phyloP scores from a whole-genome alignment of 2,329 filamentous ascomycete species.

The Colletotrichum sp. region DNA sequence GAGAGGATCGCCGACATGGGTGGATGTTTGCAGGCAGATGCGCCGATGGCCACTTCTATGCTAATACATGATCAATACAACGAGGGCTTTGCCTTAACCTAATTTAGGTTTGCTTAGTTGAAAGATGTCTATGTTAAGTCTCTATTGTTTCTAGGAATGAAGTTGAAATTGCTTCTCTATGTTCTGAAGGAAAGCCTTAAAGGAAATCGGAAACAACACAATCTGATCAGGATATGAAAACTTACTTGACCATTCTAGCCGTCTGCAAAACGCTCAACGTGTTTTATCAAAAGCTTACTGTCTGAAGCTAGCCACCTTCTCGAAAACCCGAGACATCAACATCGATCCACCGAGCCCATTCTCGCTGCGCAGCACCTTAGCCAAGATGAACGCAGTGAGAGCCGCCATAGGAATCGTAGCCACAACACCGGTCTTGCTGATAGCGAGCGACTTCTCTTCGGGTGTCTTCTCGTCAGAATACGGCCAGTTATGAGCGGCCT shows the following conservation, averaged over 20 bases:
- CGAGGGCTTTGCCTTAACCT: not conserved
- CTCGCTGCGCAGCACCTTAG: not conserved
- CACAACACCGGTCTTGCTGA: not conserved
- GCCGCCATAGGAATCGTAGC: not conserved
- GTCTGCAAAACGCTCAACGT: not conserved
- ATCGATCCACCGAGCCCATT: not conserved
- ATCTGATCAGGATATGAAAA: not conserved
- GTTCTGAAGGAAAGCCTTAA: not conserved
- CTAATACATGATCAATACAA: not conserved
- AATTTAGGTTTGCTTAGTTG: fast-evolving
- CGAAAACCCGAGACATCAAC: not conserved
- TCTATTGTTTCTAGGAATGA: not conserved
- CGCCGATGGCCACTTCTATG: not conserved
- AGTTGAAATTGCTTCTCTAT: not conserved
- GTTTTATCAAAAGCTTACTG: not conserved
- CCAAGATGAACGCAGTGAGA: not conserved
- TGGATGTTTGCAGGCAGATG: not conserved
- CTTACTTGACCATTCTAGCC: not conserved
- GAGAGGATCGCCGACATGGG: not conserved
- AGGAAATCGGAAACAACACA: not conserved
- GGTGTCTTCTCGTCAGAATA: conserved; percentile 2
- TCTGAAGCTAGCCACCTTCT: not conserved
- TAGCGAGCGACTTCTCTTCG: not conserved
- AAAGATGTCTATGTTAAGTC: not conserved
- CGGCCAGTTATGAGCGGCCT: not conserved